Percentiles rank a stretch among this genome's conserved stretches.
Evolutionary conservation across 495 filamentous ascomycete genomes (phyloP).

Genomic region (Aspergillus saccharolyticus): DNA sequence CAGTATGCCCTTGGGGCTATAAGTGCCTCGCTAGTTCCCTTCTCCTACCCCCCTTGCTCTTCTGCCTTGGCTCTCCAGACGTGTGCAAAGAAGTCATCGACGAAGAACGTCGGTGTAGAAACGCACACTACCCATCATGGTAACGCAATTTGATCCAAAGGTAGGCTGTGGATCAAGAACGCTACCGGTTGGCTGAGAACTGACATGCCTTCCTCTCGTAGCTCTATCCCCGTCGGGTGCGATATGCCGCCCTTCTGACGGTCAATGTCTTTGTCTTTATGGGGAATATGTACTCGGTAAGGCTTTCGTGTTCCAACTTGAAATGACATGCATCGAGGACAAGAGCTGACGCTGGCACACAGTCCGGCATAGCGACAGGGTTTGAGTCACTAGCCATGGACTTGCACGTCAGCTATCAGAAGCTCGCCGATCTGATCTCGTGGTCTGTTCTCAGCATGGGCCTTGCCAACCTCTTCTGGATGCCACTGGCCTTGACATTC

Average conservation of each 20-base stretch:
- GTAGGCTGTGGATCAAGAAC: not conserved
- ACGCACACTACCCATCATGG: not conserved
- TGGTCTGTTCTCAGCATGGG: conserved; percentile 36
- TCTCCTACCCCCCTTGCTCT: not conserved
- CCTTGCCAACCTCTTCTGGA: conserved; percentile 42
- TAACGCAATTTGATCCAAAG: not conserved
- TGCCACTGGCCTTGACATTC: conserved; percentile 45
- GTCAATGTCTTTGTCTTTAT: conserved; percentile 36
- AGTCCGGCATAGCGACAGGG: conserved; percentile 32
- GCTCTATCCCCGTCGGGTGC: conserved; percentile 26
- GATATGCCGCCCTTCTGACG: conserved; percentile 31
- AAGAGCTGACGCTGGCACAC: not conserved
- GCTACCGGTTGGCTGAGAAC: not conserved
- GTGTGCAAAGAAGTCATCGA: not conserved
- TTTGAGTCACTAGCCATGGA: conserved; percentile 30
- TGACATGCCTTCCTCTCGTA: conserved; percentile 3
- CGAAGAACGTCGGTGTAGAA: not conserved
- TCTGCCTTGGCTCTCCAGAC: too few species aligned
- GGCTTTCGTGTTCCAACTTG: not conserved
- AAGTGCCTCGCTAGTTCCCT: not conserved
- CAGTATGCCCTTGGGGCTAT: not conserved
- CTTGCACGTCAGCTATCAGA: conserved; percentile 21
- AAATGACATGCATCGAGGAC: too few species aligned
- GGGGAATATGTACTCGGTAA: conserved; percentile 36
- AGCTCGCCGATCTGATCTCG: conserved; percentile 26